These are phyloP conservation scores for Ceratobasidium papillatum DNA, from an alignment of 1,284 basidiomycete genomes.

Conservation along the genomic window DNA sequence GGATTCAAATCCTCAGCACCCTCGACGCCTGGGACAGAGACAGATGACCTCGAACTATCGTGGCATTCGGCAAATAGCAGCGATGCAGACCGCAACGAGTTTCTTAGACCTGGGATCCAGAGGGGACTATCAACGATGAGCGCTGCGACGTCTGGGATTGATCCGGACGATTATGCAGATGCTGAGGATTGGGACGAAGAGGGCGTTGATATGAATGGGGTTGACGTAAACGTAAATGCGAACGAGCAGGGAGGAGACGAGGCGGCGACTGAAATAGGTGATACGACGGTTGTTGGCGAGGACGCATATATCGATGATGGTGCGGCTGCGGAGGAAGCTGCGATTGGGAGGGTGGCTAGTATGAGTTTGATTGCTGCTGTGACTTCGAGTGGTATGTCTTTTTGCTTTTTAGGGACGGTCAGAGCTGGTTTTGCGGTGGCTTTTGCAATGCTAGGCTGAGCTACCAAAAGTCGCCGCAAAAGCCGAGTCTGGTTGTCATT, in stretches of 20 bases:
- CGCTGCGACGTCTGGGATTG: slow-evolving; percentile 3
- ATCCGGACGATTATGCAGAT: slow-evolving; percentile 34
- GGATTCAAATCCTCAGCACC: not conserved
- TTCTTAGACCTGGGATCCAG: not conserved
- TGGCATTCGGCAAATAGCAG: slow-evolving; percentile 3
- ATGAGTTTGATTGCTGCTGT: slow-evolving; percentile 94
- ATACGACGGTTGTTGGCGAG: slow-evolving; percentile 44
- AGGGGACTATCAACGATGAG: slow-evolving; percentile 4
- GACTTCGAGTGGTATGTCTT: slow-evolving; percentile 69
- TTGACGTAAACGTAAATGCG: slow-evolving; percentile 1
- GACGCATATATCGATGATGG: slow-evolving; percentile 38
- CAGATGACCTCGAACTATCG: slow-evolving; percentile 9
- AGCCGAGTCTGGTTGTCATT: no score
- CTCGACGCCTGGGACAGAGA: not conserved
- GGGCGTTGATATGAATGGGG: slow-evolving; percentile 25
- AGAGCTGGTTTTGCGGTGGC: no score
- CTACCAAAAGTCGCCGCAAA: no score
- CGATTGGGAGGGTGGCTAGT: slow-evolving; percentile 87
- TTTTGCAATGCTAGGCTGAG: no score
- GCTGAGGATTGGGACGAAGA: slow-evolving; percentile 32
- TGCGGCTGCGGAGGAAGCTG: slow-evolving; percentile 66
- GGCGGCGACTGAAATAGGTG: slow-evolving; percentile 17
- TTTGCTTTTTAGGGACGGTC: not conserved
- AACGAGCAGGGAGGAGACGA: not conserved
- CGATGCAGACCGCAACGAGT: not conserved